Base-by-base conservation (phyloP, 2,329 filamentous ascomycete species). In the Fusarium torulosum region DNA sequence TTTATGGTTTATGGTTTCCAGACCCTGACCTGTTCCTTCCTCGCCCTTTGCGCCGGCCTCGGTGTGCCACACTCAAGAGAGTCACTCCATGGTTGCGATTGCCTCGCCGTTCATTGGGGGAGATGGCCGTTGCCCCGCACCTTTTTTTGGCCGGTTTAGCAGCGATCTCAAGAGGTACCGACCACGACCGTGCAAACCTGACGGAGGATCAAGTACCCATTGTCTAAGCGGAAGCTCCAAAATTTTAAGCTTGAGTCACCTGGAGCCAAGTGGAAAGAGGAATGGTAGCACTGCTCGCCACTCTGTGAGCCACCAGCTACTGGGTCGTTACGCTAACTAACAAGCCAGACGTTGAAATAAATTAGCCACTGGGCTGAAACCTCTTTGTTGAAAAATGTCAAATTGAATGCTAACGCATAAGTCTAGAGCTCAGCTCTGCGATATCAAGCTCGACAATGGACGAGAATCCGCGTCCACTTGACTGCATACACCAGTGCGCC, bases 41-140 rank as follows among this genome's bases (percentile, higher is more conserved):
- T 63, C 56, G 44, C 37, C 17, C 56, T 70, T 71, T 69, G 63
- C 63, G 68, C 71, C 71, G 71, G 69, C 70, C 56, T 74, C 70
- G 72, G 72, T 66, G 63, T 70, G 70, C 59, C 63, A 67, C 63
- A 63, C 61, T 61, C 55, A 17, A 60, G 54, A 46, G 59, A 69
- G 61, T 66, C 66, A 65, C 44, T 62, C 41, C 52, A 68, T 67
- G 51, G 66, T 70, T 74, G 60, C 38, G 54, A 74, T 67, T 73
- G 46, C 50, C 63, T 56, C 53, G 40, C 40, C 46, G 53, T 41
- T 72, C 57, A 74, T 74, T 74, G 72, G 72, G 62, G 25, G 53
- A 58, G 20, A 27, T 20, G 13, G n/a, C 19, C 33, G 4, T 3
- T 21, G 31, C 41, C 29, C 67, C 71, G 29, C 70, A 50, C 56